Base-by-base conservation (phyloP, 768 basidiomycete species). In the Hygrocybe punicea region DNA sequence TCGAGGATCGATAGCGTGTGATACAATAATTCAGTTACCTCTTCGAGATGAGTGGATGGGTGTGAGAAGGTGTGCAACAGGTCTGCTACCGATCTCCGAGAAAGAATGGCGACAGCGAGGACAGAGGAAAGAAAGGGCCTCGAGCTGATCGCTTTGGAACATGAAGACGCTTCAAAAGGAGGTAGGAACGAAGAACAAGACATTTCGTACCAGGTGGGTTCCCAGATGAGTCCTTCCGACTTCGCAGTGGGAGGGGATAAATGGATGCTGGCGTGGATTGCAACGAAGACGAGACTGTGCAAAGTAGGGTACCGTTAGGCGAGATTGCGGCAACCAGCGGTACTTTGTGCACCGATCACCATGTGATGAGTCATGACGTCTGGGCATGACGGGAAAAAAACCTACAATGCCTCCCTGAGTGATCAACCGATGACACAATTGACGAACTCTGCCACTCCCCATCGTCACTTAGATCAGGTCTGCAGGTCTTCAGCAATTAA, bases 271-370 rank as follows among this genome's bases (percentile, higher is more conserved):
- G 74, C 11, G 69, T 58, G 11, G 73, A 63, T 60, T 71, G 74
- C 25, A 73, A 60, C 35, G 81, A 74, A 1, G 79, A 76, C 5
- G 85, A 78, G 4, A 80, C 60, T 7, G 80, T 77, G 62, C 82
- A 86, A 8, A 89, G 58, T 39, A 89, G 72, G 10, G 73, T 69
- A 50, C 76, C 71, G 62, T 86, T 89, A 33, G 81, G 87, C 4
- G 90, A 91, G 3, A 78, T 53, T 1, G 71, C 69, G 14, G 80
- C 78, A 58, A 75, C 78, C 24, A 84, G 65, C 3, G 87, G 85
- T 56, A 87, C 89, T 91, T 59, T 14, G 49, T 42, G 16, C 14
- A 6, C 19, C 3, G 40, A 42, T 11, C 19, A 11, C 44, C 55
- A 58, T 39, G 54, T 13, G 17, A 24, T 13, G 62, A 39, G 62